Conservation (phyloP, 441 rosid genomes). For the Euphorbia schlechtendalii region DNA sequence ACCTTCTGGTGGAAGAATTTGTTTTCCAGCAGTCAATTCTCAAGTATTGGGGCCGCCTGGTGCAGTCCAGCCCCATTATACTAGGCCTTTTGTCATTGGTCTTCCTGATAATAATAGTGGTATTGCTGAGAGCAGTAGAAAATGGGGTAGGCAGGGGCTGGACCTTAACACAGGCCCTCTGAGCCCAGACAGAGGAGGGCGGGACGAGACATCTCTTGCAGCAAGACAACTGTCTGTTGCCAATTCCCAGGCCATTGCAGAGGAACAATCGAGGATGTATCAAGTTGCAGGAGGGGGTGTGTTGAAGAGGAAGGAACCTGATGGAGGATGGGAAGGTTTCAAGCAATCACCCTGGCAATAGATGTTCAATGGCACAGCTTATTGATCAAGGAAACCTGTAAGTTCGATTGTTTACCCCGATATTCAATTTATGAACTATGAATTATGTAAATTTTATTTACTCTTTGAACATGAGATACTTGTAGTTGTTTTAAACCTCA, state of each 20-base stretch:
- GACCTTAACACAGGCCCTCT: slow-evolving; percentile 47
- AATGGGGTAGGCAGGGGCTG: slow-evolving; percentile 35
- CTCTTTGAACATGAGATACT: neutral
- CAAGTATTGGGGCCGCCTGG: slow-evolving; percentile 32
- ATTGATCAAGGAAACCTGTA: slow-evolving; percentile 35
- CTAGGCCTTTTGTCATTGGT: slow-evolving; percentile 33
- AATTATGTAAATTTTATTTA: neutral
- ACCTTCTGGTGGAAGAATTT: slow-evolving; percentile 30
- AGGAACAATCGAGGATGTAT: slow-evolving; percentile 36
- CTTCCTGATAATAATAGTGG: slow-evolving; percentile 21
- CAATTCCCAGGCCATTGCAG: slow-evolving; percentile 24
- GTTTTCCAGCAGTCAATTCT: slow-evolving; percentile 32
- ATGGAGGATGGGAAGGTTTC: slow-evolving; percentile 41
- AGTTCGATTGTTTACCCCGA: slow-evolving; percentile 19
- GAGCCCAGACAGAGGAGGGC: slow-evolving; percentile 30
- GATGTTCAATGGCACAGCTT: slow-evolving; percentile 20
- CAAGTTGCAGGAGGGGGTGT: slow-evolving; percentile 23
- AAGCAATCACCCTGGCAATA: slow-evolving; percentile 39
- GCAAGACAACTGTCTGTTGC: slow-evolving; percentile 29
- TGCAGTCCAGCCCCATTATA: slow-evolving; percentile 27
- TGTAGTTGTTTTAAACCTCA: no score
- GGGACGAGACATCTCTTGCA: slow-evolving; percentile 26
- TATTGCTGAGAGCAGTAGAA: slow-evolving; percentile 28
- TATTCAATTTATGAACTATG: neutral
- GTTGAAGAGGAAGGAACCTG: slow-evolving; percentile 45